phyloP scores from a whole-genome alignment of 2,329 filamentous ascomycete species.

The Akanthomyces muscarius region DNA sequence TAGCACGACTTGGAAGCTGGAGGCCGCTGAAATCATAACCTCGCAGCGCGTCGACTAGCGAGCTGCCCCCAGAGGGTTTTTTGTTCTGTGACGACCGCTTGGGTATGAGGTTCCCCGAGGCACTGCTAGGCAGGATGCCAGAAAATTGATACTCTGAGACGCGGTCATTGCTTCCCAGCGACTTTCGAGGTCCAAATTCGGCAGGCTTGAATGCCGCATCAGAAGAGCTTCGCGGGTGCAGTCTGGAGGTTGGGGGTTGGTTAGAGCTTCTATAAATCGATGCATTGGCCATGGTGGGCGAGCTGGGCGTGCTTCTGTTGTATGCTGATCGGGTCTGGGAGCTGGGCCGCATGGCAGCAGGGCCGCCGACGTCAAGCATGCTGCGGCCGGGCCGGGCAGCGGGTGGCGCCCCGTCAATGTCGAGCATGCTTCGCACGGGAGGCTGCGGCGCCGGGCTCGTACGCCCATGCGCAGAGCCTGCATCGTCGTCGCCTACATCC shows the following conservation, averaged over 20 bases:
- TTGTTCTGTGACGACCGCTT: constrained; percentile 48
- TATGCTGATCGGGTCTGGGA: constrained; percentile 20
- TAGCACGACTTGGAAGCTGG: constrained; percentile 43
- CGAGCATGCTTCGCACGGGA: constrained; percentile 63
- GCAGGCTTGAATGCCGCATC: constrained; percentile 46
- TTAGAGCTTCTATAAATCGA: constrained; percentile 20
- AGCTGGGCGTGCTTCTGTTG: constrained; percentile 32
- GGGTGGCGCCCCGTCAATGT: constrained; percentile 45
- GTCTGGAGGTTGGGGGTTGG: constrained; percentile 22
- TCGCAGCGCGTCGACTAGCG: constrained; percentile 52
- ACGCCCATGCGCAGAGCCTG: constrained; percentile 21
- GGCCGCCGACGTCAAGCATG: constrained; percentile 48
- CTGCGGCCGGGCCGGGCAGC: constrained; percentile 41
- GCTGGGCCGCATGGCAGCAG: constrained; percentile 25
- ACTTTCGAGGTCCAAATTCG: constrained; percentile 40
- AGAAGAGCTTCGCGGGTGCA: constrained; percentile 51
- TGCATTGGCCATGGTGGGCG: constrained; percentile 25
- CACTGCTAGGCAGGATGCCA: constrained; percentile 49
- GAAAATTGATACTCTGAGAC: constrained; percentile 59
- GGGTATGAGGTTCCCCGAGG: constrained; percentile 45
- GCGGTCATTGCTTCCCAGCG: constrained; percentile 33
- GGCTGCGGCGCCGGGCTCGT: constrained; percentile 41
- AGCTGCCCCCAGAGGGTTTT: constrained; percentile 30
- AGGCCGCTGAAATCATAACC: constrained; percentile 48
- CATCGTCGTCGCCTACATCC: constrained; percentile 49